Conservation (phyloP, 305 asterid genomes). For the Rubia peregrina region DNA sequence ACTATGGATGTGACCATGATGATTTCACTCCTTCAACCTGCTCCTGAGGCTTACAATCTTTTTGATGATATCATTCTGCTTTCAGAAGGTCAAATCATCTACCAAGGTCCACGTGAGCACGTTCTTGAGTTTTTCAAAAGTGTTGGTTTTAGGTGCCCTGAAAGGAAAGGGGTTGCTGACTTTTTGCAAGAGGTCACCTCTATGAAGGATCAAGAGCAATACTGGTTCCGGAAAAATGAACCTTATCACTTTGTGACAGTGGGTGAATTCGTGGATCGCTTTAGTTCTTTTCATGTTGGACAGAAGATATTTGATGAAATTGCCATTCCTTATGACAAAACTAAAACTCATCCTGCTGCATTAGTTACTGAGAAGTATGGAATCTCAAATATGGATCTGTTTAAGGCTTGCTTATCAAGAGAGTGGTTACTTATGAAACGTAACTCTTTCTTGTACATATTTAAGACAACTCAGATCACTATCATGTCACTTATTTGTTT, state of each 20-base stretch:
- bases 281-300: constrained; percentile 65
- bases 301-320: constrained; percentile 59
- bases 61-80: constrained; percentile 79
- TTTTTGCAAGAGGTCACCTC: constrained; percentile 94
- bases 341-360: constrained; percentile 81
- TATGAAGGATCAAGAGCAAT: constrained; percentile 80
- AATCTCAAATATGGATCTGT: constrained; percentile 66
- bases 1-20: constrained; percentile 83
- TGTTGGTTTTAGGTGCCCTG: constrained; percentile 87
- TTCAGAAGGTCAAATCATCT: constrained; percentile 72
- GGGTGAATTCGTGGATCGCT: constrained; percentile 53
- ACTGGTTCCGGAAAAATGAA: constrained; percentile 65
- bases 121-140: constrained; percentile 70
- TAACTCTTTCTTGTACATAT: constrained; percentile 67
- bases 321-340: constrained; percentile 55
- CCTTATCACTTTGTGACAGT: constrained; percentile 60
- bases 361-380: constrained; percentile 76
- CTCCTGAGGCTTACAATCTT: constrained; percentile 84
- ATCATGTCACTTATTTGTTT: constrained; percentile 72
- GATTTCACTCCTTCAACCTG: constrained; percentile 92
- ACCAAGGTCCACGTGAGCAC: constrained; percentile 84
- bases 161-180: constrained; percentile 89
- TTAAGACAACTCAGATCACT: constrained; percentile 80
- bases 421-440: constrained; percentile 88
- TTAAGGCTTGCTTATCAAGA: constrained; percentile 72